Base-by-base conservation (phyloP, 2,329 filamentous ascomycete species). In the Myriangium duriaei region DNA sequence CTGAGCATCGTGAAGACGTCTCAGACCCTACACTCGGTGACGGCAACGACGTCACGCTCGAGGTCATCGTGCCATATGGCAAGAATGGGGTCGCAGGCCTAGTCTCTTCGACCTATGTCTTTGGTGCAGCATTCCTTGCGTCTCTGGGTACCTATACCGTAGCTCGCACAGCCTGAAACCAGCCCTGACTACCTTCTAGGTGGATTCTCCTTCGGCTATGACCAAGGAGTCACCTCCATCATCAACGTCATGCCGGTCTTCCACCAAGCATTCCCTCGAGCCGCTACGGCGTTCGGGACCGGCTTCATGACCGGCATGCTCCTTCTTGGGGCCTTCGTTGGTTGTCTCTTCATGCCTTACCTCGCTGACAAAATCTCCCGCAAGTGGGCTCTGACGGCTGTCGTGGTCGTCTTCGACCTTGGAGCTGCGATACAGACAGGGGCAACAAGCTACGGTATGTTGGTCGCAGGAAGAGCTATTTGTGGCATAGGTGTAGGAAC, bases 381-480 rank as follows among this genome's bases (percentile, higher is more conserved):
- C 19, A 37, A 37, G 14, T 28, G 31, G 11, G 38, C 38, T 9
- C 34, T 40, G 3, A 24, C 42, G 11, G 41, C 45, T 14, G 45
- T 37, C 9, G 41, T 39, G 15, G 38, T 38, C 5, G 38, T 47
- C 1, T 47, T 47, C 31, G 44, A 21, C 4, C 28, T 83, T 1
- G 80, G 80, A 21, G 76, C 81, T 9, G 55, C 81, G 7, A 60
- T 83, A 3, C 79, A 84, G 54, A 68, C 71, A 1, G 75, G 71
- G 2, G 71, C 77, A 1, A 65, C 74, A 30, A 47, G 51, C 0
- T 65, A 69, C 39, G 61, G 71, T 24, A 63, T 68, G 2, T 81
- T 83, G 44, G 62, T 83, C 1, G 79, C 67, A 14, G 79, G 79
- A 3, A 68, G 79, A 11, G 82, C 83, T 49, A 65, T 83, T 45